Base-by-base conservation (phyloP, 805 yeast species). In the Candida nitratophila region DNA sequence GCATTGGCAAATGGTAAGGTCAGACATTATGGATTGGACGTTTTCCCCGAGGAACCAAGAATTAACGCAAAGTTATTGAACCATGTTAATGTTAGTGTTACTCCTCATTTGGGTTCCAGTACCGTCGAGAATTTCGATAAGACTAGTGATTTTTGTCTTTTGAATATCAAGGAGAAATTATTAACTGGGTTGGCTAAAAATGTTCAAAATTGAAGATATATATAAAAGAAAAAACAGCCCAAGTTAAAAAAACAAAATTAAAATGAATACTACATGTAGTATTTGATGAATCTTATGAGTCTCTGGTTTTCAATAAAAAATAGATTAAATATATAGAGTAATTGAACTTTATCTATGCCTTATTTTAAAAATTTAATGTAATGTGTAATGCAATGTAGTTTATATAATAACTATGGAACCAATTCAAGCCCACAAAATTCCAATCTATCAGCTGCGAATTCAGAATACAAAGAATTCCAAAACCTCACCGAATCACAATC, bases 91-190 rank as follows among this genome's bases (percentile, higher is more conserved):
- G 85, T 84, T 15, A 62, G 80, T 0, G 61, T 81, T 37, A 70
- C 83, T 12, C 93, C 93, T 2, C 93, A 86, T 59, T 57, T 83
- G 39, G 93, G 87, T 0, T 80, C 87, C 20, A 73, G 83, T 5
- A 82, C 88, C 0, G 56, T 63, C 10, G 81, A 79, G 47, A 77
- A 77, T 52, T 75, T 73, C 48, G 66, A 71, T 44, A 59, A 61
- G 20, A 76, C 85, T 33, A 76, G 83, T 1, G 55, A 63, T 7
- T 63, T 64, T 37, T 79, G 86, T 21, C 57, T 84, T 57, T 59
- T 69, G 42, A 83, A 83, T 56, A 74, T 84, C 22, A 70, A 70
- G 14, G 59, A 66, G 42, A 71, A 69, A 26, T 51, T 76, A 17
- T 46, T 70, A 24, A 58, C 59, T n/a, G 70, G 70, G 2, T 37